Conservation (phyloP, 441 rosid species). For the Populus trichocarpa region DNA sequence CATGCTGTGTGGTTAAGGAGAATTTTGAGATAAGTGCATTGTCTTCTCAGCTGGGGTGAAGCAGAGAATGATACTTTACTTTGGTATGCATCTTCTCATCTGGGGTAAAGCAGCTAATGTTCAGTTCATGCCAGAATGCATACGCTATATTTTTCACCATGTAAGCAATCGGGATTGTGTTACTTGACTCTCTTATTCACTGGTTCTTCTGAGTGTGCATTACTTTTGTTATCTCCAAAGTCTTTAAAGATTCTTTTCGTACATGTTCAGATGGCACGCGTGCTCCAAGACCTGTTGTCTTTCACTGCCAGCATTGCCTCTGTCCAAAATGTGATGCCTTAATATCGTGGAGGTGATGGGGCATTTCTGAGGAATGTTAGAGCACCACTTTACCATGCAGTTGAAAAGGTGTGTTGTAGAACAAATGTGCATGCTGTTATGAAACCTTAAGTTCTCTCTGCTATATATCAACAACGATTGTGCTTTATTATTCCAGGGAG, state of each 20-base stretch:
- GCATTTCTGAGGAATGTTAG: conserved; percentile 70
- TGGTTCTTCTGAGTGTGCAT: not conserved
- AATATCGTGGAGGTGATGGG: conserved; percentile 78
- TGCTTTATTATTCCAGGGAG: too few relatives aligned
- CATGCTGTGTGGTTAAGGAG: too few relatives aligned
- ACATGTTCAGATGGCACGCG: conserved; percentile 67
- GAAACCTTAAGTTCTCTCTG: too few relatives aligned
- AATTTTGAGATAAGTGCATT: too few relatives aligned
- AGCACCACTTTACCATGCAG: conserved; percentile 64
- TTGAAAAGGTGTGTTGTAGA: conserved; percentile 47
- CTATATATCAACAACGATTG: too few relatives aligned
- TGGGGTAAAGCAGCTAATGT: conserved; percentile 94
- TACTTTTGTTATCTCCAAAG: too few relatives aligned
- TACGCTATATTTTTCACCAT: conserved; percentile 83
- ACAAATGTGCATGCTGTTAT: too few relatives aligned
- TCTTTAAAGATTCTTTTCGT: not conserved
- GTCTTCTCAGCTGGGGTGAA: not conserved
- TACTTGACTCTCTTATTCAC: not conserved
- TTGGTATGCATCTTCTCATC: conserved; percentile 78
- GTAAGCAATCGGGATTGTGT: conserved; percentile 37
- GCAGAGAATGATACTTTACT: conserved; percentile 69
- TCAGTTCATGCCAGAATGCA: conserved; percentile 83
- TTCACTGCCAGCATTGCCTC: conserved; percentile 75
- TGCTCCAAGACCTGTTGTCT: conserved; percentile 71
- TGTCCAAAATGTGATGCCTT: conserved; percentile 76